phyloP scores from a whole-genome alignment of 176 grass and related monocot species.

The Phyllostachys edulis region DNA sequence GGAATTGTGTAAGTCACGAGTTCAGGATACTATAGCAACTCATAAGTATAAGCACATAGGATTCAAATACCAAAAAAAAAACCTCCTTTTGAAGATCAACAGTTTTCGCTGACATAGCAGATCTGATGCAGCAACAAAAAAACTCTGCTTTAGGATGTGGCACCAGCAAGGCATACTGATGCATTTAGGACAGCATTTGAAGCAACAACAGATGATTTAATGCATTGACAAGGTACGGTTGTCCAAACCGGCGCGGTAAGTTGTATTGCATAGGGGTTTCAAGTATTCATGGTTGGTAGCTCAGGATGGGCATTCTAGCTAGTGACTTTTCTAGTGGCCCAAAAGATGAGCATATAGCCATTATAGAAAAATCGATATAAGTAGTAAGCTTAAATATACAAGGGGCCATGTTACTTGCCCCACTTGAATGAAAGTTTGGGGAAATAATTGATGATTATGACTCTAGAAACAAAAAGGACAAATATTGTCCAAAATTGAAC shows the following conservation, averaged over 20 bases:
- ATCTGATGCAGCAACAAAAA: not conserved
- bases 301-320: not conserved
- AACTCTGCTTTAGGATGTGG: not conserved
- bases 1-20: not conserved
- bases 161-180: not conserved
- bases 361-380: not conserved
- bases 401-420: not conserved
- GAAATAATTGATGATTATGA: not conserved
- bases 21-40: not conserved
- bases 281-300: not conserved
- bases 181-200: not conserved
- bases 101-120: not conserved
- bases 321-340: not conserved
- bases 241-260: not conserved
- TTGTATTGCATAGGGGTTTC: not conserved
- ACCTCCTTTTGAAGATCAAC: not conserved
- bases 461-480: not conserved
- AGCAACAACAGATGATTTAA: not conserved
- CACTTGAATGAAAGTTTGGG: not conserved
- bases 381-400: not conserved
- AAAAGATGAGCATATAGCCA: not conserved
- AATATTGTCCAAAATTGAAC: not conserved
- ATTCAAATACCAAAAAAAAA: no score
- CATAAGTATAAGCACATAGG: not conserved
- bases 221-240: not conserved